phyloP scores from a whole-genome alignment of 176 grass and related monocot genomes.

The Oryza nivara region DNA sequence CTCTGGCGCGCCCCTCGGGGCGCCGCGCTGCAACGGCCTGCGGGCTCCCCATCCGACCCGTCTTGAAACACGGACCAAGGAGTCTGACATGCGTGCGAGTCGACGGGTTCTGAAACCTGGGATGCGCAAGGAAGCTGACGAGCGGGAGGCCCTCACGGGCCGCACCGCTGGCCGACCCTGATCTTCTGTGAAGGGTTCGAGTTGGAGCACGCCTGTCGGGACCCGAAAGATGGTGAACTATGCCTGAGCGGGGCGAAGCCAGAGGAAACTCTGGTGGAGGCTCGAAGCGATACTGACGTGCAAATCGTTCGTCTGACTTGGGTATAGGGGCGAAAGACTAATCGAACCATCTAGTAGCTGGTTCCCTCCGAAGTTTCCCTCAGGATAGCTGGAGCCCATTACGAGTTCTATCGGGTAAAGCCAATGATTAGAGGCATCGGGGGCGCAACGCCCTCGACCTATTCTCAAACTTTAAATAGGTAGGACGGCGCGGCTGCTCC shows the following conservation, averaged over 20 bases:
- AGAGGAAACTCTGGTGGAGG: constrained; percentile 53
- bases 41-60: constrained; percentile 64
- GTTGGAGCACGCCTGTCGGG: constrained; percentile 77
- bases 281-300: constrained; percentile 57
- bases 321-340: constrained; percentile 80
- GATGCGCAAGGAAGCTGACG: constrained; percentile 33
- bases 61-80: constrained; percentile 90
- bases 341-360: constrained; percentile 81
- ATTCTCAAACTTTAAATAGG: constrained; percentile 19
- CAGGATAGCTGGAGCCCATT: constrained; percentile 65
- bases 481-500: constrained; percentile 11
- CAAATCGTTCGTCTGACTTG: constrained; percentile 67
- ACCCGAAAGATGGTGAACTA: constrained; percentile 93
- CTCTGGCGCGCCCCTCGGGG: no score
- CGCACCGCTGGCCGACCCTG: constrained; percentile 57
- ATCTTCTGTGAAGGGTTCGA: constrained; percentile 81
- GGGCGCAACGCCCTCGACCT: constrained; percentile 3
- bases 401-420: constrained; percentile 51
- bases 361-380: constrained; percentile 82
- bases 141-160: constrained; percentile 27
- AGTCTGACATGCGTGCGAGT: constrained; percentile 54
- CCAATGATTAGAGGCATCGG: background rate
- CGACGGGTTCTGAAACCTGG: constrained; percentile 29
- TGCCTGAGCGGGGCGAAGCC: constrained; percentile 63
- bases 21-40: no score